Evolutionary conservation across 306 rosid species (phyloP), one percentile per base, ranked within the genome.

Genomic region (Mimosa bimucronata): DNA sequence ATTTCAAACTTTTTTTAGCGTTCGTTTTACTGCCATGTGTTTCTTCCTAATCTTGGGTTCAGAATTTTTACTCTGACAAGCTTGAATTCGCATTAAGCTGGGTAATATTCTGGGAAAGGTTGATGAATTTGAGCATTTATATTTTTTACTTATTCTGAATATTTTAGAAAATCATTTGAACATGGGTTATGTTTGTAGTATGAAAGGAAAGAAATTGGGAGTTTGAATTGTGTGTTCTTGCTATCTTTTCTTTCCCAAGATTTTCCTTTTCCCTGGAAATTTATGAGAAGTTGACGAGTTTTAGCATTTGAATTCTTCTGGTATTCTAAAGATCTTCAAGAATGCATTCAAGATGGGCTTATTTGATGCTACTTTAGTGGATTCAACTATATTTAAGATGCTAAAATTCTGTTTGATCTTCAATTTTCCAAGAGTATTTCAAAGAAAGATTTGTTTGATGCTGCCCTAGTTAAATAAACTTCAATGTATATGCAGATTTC

Each of bases 291-390:
- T 23, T 69, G 37, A 69, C 11, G 41, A 75, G 38, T 13, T 25
- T 79, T 75, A 40, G 25, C 75, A 37, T 72, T 76, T 5, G 2
- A 64, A 31, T 79, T 75, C 12, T 25, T 30, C 38, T 28, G 53
- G 0, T 77, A 44, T 67, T 73, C 68, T 81, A 18, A 50, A 28
- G 3, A 69, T 41, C 21, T 50, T 12, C 64, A 5, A 23, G 72
- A 79, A 38, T 75, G 81, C 79, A 75, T 75, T 66, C 52, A 15
- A 79, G 80, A 41, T 74, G 60, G 34, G n/a, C 23, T 45, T 73
- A 19, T 71, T 76, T 81, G 30, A 38, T 74, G 26, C 28, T 79
- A 41, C 61, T 14, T 76, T 7, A 25, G 30, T 18, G 65, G 67
- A 19, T n/a, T n/a, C n/a, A n/a, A n/a, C n/a, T n/a, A n/a, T n/a